Conservation (phyloP, 257 asterid species). For the Solanum megistacrolobum region DNA sequence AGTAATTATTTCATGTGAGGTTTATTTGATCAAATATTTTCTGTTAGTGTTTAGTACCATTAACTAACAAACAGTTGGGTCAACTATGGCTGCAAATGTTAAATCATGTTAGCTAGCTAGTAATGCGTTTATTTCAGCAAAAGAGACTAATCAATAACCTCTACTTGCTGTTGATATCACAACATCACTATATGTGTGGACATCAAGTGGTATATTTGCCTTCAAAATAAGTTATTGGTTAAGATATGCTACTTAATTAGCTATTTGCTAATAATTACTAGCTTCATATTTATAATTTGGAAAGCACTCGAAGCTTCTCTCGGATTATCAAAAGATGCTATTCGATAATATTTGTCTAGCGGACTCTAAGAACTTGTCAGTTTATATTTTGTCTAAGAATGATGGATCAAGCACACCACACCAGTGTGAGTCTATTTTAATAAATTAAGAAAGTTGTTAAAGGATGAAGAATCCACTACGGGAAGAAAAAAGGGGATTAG, state of each 20-base stretch:
- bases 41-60: neutral
- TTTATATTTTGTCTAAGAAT: neutral
- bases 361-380: neutral
- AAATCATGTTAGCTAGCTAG: neutral
- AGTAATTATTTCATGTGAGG: neutral
- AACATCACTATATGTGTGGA: neutral
- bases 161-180: neutral
- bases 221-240: neutral
- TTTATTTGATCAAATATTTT: neutral
- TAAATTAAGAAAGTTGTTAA: neutral
- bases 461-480: neutral
- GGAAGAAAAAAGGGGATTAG: neutral
- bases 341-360: neutral
- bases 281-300: neutral
- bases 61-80: neutral
- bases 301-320: neutral
- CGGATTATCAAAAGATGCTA: neutral
- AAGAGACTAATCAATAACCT: neutral
- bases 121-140: neutral
- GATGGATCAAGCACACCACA: neutral
- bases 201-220: neutral
- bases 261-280: neutral
- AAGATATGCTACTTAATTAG: neutral
- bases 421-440: neutral
- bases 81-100: neutral